Base-by-base conservation (phyloP, 345 rosid genomes). In the Syzygium aromaticum region DNA sequence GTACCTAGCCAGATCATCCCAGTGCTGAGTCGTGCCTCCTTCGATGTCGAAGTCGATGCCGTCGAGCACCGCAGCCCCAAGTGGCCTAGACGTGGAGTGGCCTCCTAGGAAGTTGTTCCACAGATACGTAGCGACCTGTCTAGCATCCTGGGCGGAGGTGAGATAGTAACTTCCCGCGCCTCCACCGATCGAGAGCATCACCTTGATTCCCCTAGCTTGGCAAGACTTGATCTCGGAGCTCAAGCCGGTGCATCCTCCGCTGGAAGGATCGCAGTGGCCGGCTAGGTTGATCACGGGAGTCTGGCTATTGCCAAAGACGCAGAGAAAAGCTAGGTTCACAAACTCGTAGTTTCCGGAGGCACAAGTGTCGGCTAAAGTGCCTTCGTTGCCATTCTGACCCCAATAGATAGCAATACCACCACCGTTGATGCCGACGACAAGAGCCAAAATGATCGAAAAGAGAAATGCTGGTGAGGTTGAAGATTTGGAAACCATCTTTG, bases 71-170 rank as follows among this genome's bases (percentile, higher is more conserved):
- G 88, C 89, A 2, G 78, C 63, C 0, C 85, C 91, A 0, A 89
- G 89, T 3, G 85, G 90, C 11, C 88, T 87, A 40, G 88, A 52
- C 0, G 78, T 43, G 1, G 91, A 88, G 0, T 27, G 11, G 25
- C 92, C 91, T 8, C 91, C 89, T 13, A 91, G 59, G 87, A 85
- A 89, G 40, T 89, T 91, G 90, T 88, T 86, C 89, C 91, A 89
- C 11, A 87, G 80, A 85, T 90, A 88, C 57, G 40, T 86, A 3
- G 91, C 89, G 9, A 89, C 90, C 27, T 87, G 87, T 22, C 52
- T 88, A 23, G 90, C 88, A 27, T 91, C 92, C 7, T 80, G 84
- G 3, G 87, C 11, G 10, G 90, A 88, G 13, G 85, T 12, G 27
- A 88, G 91, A 38, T 38, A 61, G 86, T 91, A 88, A 73, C 87